These are phyloP conservation scores for Clarkia xantiana DNA, from an alignment of 345 rosid genomes.

Conservation along the genomic window DNA sequence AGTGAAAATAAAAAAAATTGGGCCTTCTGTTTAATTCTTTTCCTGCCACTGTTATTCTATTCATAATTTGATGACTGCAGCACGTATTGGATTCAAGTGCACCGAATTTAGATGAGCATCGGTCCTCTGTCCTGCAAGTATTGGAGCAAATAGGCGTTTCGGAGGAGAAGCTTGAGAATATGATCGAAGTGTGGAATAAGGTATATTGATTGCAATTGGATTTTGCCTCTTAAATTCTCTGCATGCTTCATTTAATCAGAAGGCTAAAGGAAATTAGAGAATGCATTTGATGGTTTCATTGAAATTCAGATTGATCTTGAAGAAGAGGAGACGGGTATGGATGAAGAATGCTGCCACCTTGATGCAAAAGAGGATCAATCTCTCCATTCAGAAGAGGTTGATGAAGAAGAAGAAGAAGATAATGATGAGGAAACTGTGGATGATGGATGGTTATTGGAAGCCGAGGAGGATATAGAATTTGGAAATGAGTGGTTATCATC, in stretches of 20 bases:
- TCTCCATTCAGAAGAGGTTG: slow-evolving; percentile 16
- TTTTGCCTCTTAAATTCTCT: slow-evolving; percentile 4
- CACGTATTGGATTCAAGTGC: slow-evolving; percentile 85
- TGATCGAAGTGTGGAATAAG: slow-evolving; percentile 97
- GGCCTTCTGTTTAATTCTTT: not conserved
- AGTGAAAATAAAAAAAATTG: not conserved
- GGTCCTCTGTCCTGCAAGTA: slow-evolving; percentile 66
- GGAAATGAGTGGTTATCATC: not conserved
- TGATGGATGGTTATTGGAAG: not conserved
- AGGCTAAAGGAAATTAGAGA: slow-evolving; percentile 4
- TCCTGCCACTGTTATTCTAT: not conserved
- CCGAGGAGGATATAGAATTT: not conserved
- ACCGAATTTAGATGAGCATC: slow-evolving; percentile 85
- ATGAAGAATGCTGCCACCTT: slow-evolving; percentile 13
- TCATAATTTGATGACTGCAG: slow-evolving; percentile 20
- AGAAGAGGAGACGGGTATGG: slow-evolving; percentile 22
- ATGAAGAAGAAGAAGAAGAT: slow-evolving; percentile 10
- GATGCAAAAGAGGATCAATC: slow-evolving; percentile 8
- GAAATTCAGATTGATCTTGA: slow-evolving; percentile 58
- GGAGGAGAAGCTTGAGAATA: slow-evolving; percentile 58
- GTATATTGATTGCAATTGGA: slow-evolving; percentile 14
- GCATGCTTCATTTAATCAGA: too few relatives aligned
- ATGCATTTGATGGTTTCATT: not conserved
- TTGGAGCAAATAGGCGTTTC: slow-evolving; percentile 89
- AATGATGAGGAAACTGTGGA: slow-evolving; percentile 10